Base-by-base conservation (phyloP, 2,329 filamentous ascomycete species). In the Orbilia quercus region DNA sequence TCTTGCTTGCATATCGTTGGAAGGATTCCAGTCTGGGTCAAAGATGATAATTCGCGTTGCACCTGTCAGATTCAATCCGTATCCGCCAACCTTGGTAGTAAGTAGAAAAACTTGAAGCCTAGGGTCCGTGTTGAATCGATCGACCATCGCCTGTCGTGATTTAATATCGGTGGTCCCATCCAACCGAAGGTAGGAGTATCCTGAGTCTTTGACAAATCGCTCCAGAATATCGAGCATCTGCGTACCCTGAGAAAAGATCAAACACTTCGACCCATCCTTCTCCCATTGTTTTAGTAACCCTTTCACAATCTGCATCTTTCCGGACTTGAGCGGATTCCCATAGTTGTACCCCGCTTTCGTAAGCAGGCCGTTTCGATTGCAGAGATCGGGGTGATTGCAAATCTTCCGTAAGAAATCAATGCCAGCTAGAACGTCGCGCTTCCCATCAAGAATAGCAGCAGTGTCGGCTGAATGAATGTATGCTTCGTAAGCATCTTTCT, bases 41-140 rank as follows among this genome's bases (percentile, higher is more conserved):
- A 95, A 99, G 62, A 99, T 98, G 79, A 99, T 96, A 75, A 99
- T 94, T 34, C 95, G 88, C 79, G 96, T 91, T 3, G 95, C 95
- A 6, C 95, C 95, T 0, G 95, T 99, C 20, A 99, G 83, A 76
- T 99, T 99, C 50, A 96, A 90, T 4, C 95, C 95, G 12, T 99
- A 83, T 0, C 95, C 95, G 48, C 95, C 95, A 16, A 97, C 96
- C 79, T 96, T 96, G 0, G 96, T 99, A 0, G 95, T 98, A 62
- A 99, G 85, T 1, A 99, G 84, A 78, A 99, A 99, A 0, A 99
- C 88, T 77, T 97, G 88, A 4, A 97, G 83, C 40, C 89, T 82
- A 0, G 90, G 88, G 54, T 91, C 86, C 12, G 87, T 90, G 79
- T 99, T 99, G 84, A 99, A 99, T 71, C 89, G 88, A 79, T 98